These are phyloP conservation scores for Mercurialis annua DNA, from an alignment of 345 rosid species.

Conservation along the genomic window DNA sequence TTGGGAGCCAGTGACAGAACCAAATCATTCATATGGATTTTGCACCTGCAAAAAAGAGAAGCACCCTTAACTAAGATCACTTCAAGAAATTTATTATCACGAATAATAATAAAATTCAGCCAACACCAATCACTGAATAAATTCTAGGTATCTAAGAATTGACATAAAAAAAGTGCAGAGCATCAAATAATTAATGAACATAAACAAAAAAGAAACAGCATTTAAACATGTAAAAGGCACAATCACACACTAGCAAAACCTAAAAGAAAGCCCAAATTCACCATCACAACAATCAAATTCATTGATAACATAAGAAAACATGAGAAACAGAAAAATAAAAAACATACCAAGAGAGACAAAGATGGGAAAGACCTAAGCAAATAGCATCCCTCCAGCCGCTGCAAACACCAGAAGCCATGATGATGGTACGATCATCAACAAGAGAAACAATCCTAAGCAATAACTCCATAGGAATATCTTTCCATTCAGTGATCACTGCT, in stretches of 20 bases:
- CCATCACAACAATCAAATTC: neutral
- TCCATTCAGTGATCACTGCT: constrained; percentile 61
- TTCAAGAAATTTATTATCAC: neutral
- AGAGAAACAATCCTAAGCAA: constrained; percentile 67
- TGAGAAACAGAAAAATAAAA: neutral
- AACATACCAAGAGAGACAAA: constrained; percentile 72
- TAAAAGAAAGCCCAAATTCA: neutral
- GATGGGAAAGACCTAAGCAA: constrained; percentile 69
- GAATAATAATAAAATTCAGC: neutral
- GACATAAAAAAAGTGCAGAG: neutral
- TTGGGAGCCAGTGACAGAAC: constrained; percentile 82
- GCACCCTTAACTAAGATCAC: neutral
- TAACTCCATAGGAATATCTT: constrained; percentile 86
- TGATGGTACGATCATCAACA: constrained; percentile 66
- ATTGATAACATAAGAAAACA: neutral
- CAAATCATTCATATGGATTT: constrained; percentile 72
- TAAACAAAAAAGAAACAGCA: neutral
- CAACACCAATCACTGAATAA: neutral
- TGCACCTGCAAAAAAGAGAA: constrained; percentile 55
- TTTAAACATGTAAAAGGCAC: neutral
- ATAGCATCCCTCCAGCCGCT: constrained; percentile 90
- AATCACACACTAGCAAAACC: too few relatives aligned
- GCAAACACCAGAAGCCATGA: constrained; percentile 85
- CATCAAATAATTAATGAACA: neutral
- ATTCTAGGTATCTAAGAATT: neutral